Conservation (phyloP, 2,329 filamentous ascomycete species). For the Xylariaceae sp. region DNA sequence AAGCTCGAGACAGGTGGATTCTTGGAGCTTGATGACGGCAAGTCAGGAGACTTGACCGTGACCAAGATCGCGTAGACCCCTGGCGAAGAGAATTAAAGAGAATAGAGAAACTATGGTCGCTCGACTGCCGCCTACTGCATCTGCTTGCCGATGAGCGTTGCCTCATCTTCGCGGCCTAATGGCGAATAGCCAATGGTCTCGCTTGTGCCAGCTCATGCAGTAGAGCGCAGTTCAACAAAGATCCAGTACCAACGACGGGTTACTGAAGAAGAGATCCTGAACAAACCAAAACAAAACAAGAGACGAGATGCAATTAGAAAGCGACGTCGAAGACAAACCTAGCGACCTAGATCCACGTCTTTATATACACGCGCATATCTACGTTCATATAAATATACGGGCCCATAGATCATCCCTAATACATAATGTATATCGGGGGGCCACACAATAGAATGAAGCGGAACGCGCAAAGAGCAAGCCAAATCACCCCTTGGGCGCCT, state of each 20-base stretch:
- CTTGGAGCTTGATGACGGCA: slow-evolving; percentile 44
- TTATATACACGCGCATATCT: neutral
- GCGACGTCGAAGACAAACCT: neutral
- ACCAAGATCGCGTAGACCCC: slow-evolving; percentile 38
- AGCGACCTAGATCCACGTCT: neutral
- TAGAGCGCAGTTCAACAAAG: neutral
- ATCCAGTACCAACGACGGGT: neutral
- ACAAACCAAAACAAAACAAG: neutral
- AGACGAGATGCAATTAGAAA: neutral
- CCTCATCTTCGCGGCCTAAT: neutral
- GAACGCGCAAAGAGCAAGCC: neutral
- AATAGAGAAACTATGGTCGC: neutral
- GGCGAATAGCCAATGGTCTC: neutral
- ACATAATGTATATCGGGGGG: neutral
- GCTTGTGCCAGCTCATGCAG: neutral
- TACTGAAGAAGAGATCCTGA: neutral
- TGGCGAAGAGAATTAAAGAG: neutral
- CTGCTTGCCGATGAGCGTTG: neutral
- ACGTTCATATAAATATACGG: neutral
- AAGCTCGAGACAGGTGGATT: slow-evolving; percentile 56
- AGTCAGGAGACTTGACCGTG: slow-evolving; percentile 47
- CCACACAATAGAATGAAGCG: neutral
- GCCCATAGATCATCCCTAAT: neutral
- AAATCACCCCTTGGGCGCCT: too few relatives aligned
- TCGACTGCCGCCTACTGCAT: neutral